phyloP scores from a whole-genome alignment of 2,329 filamentous ascomycete genomes.

The Xylaria sp. region DNA sequence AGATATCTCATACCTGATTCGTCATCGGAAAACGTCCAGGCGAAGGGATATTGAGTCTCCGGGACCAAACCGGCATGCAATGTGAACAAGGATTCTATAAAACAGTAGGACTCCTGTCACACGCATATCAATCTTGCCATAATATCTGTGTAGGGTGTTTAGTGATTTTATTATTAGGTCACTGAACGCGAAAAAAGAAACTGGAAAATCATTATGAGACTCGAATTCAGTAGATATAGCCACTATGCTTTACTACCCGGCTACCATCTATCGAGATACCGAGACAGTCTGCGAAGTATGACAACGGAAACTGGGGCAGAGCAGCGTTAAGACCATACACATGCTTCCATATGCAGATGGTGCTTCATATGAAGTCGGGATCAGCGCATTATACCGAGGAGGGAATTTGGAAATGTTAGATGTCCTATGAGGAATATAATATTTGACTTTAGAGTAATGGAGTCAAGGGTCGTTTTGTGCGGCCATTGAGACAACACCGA shows the following conservation, averaged over 20 bases:
- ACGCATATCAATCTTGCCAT: slow-evolving; percentile 9
- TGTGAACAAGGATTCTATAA: slow-evolving; percentile 16
- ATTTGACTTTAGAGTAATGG: neutral
- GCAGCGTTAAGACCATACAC: neutral
- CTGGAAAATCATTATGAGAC: neutral
- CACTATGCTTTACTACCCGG: slow-evolving; percentile 1
- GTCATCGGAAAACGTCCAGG: slow-evolving; percentile 1
- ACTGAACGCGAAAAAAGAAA: slow-evolving; percentile 6
- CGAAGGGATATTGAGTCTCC: neutral
- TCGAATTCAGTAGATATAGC: neutral
- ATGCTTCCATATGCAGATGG: neutral
- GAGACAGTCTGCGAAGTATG: slow-evolving; percentile 2
- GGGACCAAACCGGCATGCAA: neutral
- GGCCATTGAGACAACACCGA: neutral
- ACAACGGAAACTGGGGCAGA: neutral
- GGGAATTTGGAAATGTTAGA: neutral
- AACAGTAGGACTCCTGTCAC: neutral
- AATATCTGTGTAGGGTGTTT: neutral
- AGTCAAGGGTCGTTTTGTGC: too few relatives aligned
- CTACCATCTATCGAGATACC: neutral
- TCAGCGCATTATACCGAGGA: neutral
- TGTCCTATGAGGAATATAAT: neutral
- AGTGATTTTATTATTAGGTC: neutral
- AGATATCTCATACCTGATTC: neutral
- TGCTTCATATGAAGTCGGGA: neutral